Percentiles rank a stretch among this genome's conserved stretches.
phyloP scores from a whole-genome alignment of 2,329 filamentous ascomycete species.

The Pyricularia sp. region DNA sequence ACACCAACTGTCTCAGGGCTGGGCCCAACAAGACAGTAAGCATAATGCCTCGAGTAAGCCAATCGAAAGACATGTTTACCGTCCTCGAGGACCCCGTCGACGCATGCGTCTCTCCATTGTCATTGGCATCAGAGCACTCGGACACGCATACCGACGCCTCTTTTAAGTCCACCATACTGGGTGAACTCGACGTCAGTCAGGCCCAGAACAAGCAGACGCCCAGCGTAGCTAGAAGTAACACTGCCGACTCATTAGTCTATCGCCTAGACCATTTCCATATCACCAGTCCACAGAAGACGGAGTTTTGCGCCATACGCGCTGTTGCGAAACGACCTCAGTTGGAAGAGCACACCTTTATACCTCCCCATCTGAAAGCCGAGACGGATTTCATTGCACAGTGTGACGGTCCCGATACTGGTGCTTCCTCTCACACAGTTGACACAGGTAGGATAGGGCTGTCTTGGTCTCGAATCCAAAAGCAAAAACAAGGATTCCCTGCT shows the following conservation, averaged over 20 bases:
- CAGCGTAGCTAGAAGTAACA: background rate
- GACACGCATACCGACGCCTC: background rate
- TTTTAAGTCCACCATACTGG: background rate
- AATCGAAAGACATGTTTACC: background rate
- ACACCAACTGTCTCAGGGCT: background rate
- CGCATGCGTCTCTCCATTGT: background rate
- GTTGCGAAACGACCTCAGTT: background rate
- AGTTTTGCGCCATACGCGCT: background rate
- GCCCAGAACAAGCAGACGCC: background rate
- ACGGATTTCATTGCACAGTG: background rate
- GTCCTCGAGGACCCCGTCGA: background rate
- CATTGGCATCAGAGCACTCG: background rate
- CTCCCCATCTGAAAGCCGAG: background rate
- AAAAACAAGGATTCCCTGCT: slow-evolving; percentile 1
- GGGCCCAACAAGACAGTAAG: background rate
- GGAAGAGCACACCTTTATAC: background rate
- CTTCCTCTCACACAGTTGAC: background rate
- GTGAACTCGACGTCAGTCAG: background rate
- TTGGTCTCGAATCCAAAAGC: background rate
- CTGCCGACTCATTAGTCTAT: slow-evolving; percentile 1
- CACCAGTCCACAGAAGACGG: background rate
- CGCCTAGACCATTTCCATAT: slow-evolving; percentile 4
- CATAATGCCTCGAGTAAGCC: slow-evolving; percentile 2
- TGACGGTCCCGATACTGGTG: background rate
- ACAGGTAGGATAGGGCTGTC: background rate